Evolutionary conservation across 768 basidiomycete species (phyloP), one percentile per base, ranked within the genome.

Genomic region (Aureoboletus auriporus): DNA sequence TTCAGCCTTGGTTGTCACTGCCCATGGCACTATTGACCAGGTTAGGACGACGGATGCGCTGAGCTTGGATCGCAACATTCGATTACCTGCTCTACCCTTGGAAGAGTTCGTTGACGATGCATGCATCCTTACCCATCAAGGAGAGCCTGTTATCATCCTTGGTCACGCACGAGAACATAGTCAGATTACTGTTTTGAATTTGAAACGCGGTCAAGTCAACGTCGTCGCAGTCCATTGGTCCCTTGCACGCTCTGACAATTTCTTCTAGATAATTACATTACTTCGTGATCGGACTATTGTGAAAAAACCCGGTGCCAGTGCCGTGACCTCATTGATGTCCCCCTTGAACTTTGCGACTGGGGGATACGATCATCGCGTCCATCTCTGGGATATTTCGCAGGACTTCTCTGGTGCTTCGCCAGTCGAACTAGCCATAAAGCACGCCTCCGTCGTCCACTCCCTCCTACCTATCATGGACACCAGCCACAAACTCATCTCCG

Each of bases 291-390:
- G 64, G 67, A 65, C 60, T 50, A 49, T 41, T n/a, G 36, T n/a
- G 12, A 76, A 67, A 53, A 74, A 66, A 51, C 55, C 62, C 12
- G 77, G 76, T 4, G 67, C 71, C 26, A 76, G 75, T 43, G 70
- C 72, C 14, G 53, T 78, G 10, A 59, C 72, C n/a, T 35, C 72
- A 12, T 61, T 77, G 65, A 59, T 65, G 57, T 71, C 71, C 30
- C 68, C 71, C 11, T 56, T 63, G 33, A 61, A 65, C 60, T 78
- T 79, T 58, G 75, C 68, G 4, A 79, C 69, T 8, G 78, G 76
- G 23, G 77, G 77, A 6, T 69, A 75, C 40, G 76, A 79, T 57
- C 76, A 76, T 46, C 46, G 54, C 33, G 68, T 79, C 14, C 76
- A 77, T 47, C 56, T 78, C 6, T 79, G 79, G 79, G 62, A 69